Percentiles rank a stretch among this genome's conserved stretches.
These are phyloP conservation scores for Polytrichum commune DNA, from an alignment of 225 moss, liverwort and hornwort genomes.

Conservation along the genomic window DNA sequence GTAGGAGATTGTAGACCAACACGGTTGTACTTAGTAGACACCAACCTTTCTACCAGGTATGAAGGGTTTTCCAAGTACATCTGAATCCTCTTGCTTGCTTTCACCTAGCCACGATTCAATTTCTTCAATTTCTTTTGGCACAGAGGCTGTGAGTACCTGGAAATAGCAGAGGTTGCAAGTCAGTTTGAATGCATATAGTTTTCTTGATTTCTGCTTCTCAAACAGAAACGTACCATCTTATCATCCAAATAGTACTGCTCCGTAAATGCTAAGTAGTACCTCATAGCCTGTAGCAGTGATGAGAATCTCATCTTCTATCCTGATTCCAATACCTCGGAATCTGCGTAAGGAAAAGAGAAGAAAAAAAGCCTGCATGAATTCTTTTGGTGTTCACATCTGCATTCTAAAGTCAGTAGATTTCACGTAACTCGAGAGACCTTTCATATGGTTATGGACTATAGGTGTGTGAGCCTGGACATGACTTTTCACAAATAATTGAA, in stretches of 20 bases:
- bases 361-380: background rate
- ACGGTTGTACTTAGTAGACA: too few species aligned
- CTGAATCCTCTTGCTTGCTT: slow-evolving; percentile 16
- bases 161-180: slow-evolving; percentile 1
- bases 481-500: background rate
- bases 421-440: too few species aligned
- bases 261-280: slow-evolving; percentile 27
- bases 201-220: background rate
- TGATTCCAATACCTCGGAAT: slow-evolving; percentile 87
- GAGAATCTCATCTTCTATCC: slow-evolving; percentile 96
- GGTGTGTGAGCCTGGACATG: background rate
- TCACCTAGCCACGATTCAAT: slow-evolving; percentile 53
- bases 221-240: background rate
- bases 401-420: too few species aligned
- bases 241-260: background rate
- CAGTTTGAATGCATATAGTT: background rate
- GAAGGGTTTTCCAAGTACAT: slow-evolving; percentile 3
- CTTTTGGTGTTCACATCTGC: background rate
- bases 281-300: slow-evolving; percentile 84
- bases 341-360: slow-evolving; percentile 31
- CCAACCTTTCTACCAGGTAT: too few species aligned
- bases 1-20: too few species aligned
- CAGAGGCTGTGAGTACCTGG: slow-evolving; percentile 65
- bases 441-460: too few species aligned
- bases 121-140: slow-evolving; percentile 66